Base-by-base conservation (phyloP, 768 basidiomycete species). In the Russula abietina region DNA sequence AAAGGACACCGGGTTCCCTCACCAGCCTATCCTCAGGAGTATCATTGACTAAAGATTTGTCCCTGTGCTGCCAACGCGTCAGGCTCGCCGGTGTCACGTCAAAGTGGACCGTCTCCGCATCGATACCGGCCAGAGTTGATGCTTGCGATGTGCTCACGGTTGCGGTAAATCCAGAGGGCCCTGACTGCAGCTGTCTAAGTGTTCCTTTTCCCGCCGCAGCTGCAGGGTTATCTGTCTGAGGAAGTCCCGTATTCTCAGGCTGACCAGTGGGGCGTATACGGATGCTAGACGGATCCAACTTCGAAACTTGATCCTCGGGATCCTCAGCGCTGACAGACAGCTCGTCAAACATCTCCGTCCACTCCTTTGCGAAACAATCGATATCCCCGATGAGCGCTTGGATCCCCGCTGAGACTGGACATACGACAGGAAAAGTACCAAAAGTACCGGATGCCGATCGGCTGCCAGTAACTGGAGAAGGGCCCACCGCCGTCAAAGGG, bases 261-360 rank as follows among this genome's bases (percentile, higher is more conserved):
- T n/a, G n/a, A n/a, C n/a, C n/a, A n/a, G n/a, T 19, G 10, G 50
- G 43, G 19, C 39, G 43, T 36, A 53, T 58, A 53, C 38, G 53
- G 38, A 39, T 43, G 5, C n/a, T n/a, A n/a, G 36, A n/a, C 1
- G 17, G 12, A 16, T 41, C 36, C 26, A 39, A 26, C 12, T 50
- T 33, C 4, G 53, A 3, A 32, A 26, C 3, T 36, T 8, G 26
- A 30, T 28, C 38, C 30, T 26, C 62, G 28, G 22, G 46, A 28
- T 30, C 10, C 11, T 38, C 17, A 46, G 32, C n/a, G 12, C 33
- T 1, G 3, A 17, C 28, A 26, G 48, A 60, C 28, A 64, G n/a
- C n/a, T n/a, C n/a, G 22, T 65, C 57, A 11, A 63, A 65, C 61
- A 22, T 41, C 26, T n/a, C n/a, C n/a, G 56, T 41, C 64, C 64